A percentile compares a stretch with the other conserved stretches of the same genome.
phyloP scores from a whole-genome alignment of 257 asterid species.

The Capsicum baccatum region DNA sequence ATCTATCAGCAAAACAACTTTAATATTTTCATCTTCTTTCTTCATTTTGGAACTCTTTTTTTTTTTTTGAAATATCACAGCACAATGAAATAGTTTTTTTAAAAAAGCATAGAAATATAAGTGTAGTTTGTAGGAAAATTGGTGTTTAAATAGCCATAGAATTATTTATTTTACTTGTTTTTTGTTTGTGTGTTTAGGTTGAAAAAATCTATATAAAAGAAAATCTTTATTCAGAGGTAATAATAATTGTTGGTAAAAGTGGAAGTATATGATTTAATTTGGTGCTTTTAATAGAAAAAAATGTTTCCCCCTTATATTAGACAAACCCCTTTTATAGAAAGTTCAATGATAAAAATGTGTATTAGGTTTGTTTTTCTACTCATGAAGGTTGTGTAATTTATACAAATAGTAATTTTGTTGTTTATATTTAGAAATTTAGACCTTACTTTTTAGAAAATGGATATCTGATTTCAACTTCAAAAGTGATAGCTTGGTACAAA shows the following conservation, averaged over 20 bases:
- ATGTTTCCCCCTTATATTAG: background rate
- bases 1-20: background rate
- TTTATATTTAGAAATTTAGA: too few relatives aligned
- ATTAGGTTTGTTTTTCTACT: too few relatives aligned
- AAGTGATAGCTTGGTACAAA: too few relatives aligned
- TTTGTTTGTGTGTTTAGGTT: background rate
- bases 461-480: too few relatives aligned
- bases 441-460: too few relatives aligned
- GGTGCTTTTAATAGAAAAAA: constrained; percentile 4
- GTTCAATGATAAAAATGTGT: background rate
- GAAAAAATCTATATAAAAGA: background rate
- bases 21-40: constrained; percentile 5
- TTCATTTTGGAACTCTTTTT: background rate
- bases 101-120: background rate
- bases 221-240: background rate
- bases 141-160: background rate
- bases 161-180: background rate
- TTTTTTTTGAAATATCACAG: background rate
- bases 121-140: background rate
- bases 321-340: background rate
- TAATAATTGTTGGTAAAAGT: background rate
- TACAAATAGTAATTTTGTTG: background rate
- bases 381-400: too few relatives aligned
- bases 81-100: background rate
- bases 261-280: background rate